phyloP scores from a whole-genome alignment of 2,329 filamentous ascomycete species.

The Stachybotrys chartarum region DNA sequence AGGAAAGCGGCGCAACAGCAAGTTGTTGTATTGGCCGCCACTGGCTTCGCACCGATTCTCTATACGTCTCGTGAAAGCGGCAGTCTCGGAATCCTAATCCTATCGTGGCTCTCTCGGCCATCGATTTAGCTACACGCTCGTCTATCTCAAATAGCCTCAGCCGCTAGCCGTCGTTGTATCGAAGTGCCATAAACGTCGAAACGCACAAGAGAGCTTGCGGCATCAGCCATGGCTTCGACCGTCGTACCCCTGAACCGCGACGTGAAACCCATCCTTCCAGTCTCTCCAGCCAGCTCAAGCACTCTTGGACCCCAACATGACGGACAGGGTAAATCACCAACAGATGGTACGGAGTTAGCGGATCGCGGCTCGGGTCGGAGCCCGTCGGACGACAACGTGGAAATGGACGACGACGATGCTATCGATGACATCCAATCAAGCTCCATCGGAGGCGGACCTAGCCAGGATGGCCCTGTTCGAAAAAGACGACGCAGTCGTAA shows the following conservation, averaged over 20 bases:
- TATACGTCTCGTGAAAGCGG: too few species aligned
- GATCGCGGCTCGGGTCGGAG: conserved; percentile 34
- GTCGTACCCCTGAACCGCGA: conserved; percentile 14
- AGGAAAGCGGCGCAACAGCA: neutral
- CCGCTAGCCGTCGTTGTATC: too few species aligned
- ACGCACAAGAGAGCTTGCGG: conserved; percentile 2
- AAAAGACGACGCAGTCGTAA: conserved; percentile 69
- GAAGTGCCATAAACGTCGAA: too few species aligned
- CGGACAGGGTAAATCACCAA: conserved; percentile 27
- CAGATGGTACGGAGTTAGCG: conserved; percentile 22
- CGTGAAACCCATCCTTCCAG: conserved; percentile 26
- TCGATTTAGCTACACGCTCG: too few species aligned
- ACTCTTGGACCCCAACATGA: conserved; percentile 36
- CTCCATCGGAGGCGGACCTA: conserved; percentile 39
- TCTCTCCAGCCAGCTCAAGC: conserved; percentile 29
- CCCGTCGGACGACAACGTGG: conserved; percentile 34
- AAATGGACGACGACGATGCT: conserved; percentile 32
- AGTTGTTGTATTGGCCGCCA: neutral
- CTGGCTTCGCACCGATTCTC: too few species aligned
- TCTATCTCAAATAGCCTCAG: too few species aligned
- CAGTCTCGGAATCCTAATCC: too few species aligned
- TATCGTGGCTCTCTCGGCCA: too few species aligned
- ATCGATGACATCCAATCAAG: conserved; percentile 21
- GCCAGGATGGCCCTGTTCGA: conserved; percentile 44
- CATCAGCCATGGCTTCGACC: conserved; percentile 16